Base-by-base conservation (phyloP, 768 basidiomycete genomes). In the Tricholoma bakamatsutake region DNA sequence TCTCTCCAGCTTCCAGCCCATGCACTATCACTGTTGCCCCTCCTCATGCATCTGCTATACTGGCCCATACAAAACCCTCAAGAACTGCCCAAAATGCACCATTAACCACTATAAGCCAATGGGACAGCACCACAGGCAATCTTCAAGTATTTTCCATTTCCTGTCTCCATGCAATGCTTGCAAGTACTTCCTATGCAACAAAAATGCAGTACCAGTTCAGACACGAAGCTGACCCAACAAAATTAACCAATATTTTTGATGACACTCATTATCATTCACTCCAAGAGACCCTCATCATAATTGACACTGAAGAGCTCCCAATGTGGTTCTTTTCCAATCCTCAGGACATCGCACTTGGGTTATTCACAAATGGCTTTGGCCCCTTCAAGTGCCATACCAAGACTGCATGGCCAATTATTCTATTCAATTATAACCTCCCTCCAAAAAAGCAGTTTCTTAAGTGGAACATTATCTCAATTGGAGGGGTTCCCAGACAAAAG, bases 121-220 rank as follows among this genome's bases (percentile, higher is more conserved):
- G 39, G 52, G 34, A 63, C 63, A 0, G 61, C 59, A 31, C 61
- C 75, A 1, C 56, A 64, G 0, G 62, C 60, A 33, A 48, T 51
- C 2, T 78, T 74, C 59, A 54, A 56, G 2, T 78, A 78, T 56
- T 48, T 79, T 12, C 74, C 74, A 74, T 71, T 35, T 71, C 70
- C 6, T 70, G 65, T 2, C 69, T 79, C 11, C 21, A 27, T 18
- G 42, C 40, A 27, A 39, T 53, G 52, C 31, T 63, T 28, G 53
- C 56, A 5, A 67, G 61, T 50, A 12, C 10, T 2, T 43, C 52
- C 3, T 63, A 58, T 50, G 66, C 67, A 1, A 24, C 60, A 10
- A 47, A 62, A 52, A 59, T 74, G 57, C 28, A 37, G 18, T 76
- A 76, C 59, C 62, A 70, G 8, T 46, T 55, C 15, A 46, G 55